Evolutionary conservation across 371 early-diverging fungal genomes (phyloP), one percentile per base, ranked within the genome.

Genomic region (Mucor lusitanicus): DNA sequence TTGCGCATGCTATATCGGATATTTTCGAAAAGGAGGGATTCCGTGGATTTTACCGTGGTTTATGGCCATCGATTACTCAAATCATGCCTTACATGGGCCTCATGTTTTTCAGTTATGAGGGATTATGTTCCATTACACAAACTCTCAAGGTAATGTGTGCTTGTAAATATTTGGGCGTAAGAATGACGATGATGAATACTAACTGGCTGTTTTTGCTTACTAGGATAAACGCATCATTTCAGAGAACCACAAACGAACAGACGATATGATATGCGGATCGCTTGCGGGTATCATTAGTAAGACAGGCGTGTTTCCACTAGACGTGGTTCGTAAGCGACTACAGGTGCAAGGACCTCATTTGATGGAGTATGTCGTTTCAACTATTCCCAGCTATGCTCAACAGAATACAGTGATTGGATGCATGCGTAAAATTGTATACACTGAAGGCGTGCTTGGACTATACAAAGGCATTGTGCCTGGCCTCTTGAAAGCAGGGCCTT

Each of bases 31-130:
- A 79, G 21, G 96, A 97, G 60, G 96, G 97, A 0, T 33, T 92
- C 1, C 59, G 65, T 1, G 97, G 97, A 11, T 92, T 94, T 57
- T 97, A 97, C 70, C 83, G 90, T 25, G 97, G 97, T 1, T 71
- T 96, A 37, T 76, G 85, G 40, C 90, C 97, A 11, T 84, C 94
- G 3, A 76, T 93, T 19, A 70, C 90, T 37, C 94, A 95, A 75
- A 93, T 97, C 32, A 84, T 94, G 73, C 97, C 97, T 4, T 93
- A 94, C 59, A 96, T 95, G 94, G 95, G 96, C 6, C 71, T 91
- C 1, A 86, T 89, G 79, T 94, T 94, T 73, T 85, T 85, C 46
- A 85, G 86, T 58, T 92, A 91, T 78, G 91, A 92, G 46, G 68
- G 74, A 1, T 65, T 88, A 61, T 85, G 85, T 17, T 69, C 80